Base-by-base conservation (phyloP, 176 grass and related monocot species). In the Rhipidocladum racemiflorum region DNA sequence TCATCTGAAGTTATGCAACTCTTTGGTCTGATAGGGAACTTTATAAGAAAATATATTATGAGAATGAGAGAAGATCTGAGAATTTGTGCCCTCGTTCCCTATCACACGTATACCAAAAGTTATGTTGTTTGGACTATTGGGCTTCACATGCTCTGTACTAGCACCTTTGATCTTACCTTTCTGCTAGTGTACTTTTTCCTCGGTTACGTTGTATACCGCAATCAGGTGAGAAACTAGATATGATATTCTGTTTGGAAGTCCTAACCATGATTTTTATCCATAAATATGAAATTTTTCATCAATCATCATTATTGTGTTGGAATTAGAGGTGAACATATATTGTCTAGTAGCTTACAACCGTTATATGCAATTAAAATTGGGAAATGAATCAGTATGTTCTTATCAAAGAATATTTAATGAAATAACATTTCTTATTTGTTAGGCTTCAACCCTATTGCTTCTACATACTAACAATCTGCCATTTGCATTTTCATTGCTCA, bases 61-160 rank as follows among this genome's bases (percentile, higher is more conserved):
- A 70, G 90, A 83, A 82, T 75, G 83, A 86, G 38, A 67, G 91
- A 93, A 88, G 87, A 93, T 53, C 91, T n/a, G n/a, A 74, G 72
- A 74, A 66, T 82, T 87, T 2, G 82, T 95, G 78, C 92, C 83
- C 20, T 85, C 92, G 0, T 99, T 95, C 92, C 93, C 1, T 99
- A 99, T 84, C 93, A 99, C 76, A 99, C 93, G 6, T 92, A 99
- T 99, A 72, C 96, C 96, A 54, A 95, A 89, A 90, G 81, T 99
- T 38, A 54, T 99, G 84, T 40, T 99, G 70, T 87, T 95, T 66
- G 93, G 87, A 61, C 80, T 99, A 29, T 73, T 99, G 80, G 96
- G 96, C 27, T 91, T 99, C 87, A 90, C 96, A 45, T 99, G 93
- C 83, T 88, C 91, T 16, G 87, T 95, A 69, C 46, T 95, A 72